phyloP scores from a whole-genome alignment of 768 basidiomycete species.

The Lactarius vividus region DNA sequence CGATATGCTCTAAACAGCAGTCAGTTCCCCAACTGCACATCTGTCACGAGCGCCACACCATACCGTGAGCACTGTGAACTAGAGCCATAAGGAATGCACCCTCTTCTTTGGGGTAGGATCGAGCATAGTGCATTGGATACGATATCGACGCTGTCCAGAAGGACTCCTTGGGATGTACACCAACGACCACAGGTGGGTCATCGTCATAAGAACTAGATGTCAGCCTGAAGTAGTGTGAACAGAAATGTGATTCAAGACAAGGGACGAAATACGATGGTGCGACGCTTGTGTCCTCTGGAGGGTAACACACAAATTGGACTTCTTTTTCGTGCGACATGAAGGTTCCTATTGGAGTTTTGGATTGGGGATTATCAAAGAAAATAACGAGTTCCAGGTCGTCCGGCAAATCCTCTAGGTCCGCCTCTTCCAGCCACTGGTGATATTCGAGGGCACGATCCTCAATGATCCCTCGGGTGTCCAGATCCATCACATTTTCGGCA shows the following conservation, averaged over 20 bases:
- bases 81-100: slow-evolving; percentile 12
- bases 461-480: neutral
- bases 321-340: slow-evolving; percentile 12
- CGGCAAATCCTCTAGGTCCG: slow-evolving; percentile 12
- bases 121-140: slow-evolving; percentile 15
- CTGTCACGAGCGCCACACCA: neutral
- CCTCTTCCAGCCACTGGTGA: slow-evolving; percentile 16
- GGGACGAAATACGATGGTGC: slow-evolving; percentile 2
- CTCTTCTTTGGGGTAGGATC: slow-evolving; percentile 11
- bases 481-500: slow-evolving; percentile 5
- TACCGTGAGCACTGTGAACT: slow-evolving; percentile 18
- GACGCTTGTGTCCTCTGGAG: neutral
- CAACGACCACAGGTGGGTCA: neutral
- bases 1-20: slow-evolving; percentile 11
- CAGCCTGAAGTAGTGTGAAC: slow-evolving; percentile 2
- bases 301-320: slow-evolving; percentile 9
- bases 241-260: neutral
- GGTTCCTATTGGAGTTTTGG: neutral
- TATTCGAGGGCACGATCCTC: slow-evolving; percentile 9
- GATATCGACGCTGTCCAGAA: slow-evolving; percentile 8
- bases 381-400: slow-evolving; percentile 15
- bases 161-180: slow-evolving; percentile 1
- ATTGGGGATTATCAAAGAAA: neutral
- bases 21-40: neutral
- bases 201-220: slow-evolving; percentile 4